Base-by-base conservation (phyloP, 129 eudicot species). In the Tanacetum coccineum region DNA sequence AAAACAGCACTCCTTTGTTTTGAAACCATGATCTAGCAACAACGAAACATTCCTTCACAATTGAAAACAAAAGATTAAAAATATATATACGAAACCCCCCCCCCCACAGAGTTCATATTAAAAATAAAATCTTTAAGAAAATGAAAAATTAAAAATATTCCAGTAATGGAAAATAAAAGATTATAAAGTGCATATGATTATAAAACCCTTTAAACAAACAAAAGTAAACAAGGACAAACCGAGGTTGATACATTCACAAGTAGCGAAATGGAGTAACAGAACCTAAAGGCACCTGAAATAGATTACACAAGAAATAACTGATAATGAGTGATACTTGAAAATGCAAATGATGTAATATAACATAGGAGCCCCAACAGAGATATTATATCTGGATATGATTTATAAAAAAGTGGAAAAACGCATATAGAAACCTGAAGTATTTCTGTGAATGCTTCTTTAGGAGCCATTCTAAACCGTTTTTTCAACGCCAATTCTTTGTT, bases 401-500 rank as follows among this genome's bases (percentile, higher is more conserved):
- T 14, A 48, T 20, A 12, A 45, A 30, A 42, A 13, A 32, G 10
- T 9, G 1, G 9, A 62, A 53, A 64, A 80, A 58, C 21, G 47
- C 72, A 57, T 47, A 58, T 40, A 79, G n/a, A 13, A 30, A 88
- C 96, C 92, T 93, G 82, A 70, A 93, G 95, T 68, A 93, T 58
- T 73, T 93, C 96, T n/a, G 47, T 74, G 66, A 93, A 81, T 66
- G 96, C 95, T 81, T 93, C 96, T 72, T 89, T 90, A 1, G 99
- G 96, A 63, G 99, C 95, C 99, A 89, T 93, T 75, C 96, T 82
- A 66, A 93, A 14, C 67, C 95, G 96, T 83, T 93, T 93, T 70
- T 22, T 96, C 99, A 74, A 93, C 81, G 48, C 99, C 99, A 75
- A 89, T 95, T 76, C 99, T 93, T 90, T 84, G 89, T 67, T n/a